These are phyloP conservation scores for Apodospora peruviana DNA, from an alignment of 495 filamentous ascomycete species.

Conservation along the genomic window DNA sequence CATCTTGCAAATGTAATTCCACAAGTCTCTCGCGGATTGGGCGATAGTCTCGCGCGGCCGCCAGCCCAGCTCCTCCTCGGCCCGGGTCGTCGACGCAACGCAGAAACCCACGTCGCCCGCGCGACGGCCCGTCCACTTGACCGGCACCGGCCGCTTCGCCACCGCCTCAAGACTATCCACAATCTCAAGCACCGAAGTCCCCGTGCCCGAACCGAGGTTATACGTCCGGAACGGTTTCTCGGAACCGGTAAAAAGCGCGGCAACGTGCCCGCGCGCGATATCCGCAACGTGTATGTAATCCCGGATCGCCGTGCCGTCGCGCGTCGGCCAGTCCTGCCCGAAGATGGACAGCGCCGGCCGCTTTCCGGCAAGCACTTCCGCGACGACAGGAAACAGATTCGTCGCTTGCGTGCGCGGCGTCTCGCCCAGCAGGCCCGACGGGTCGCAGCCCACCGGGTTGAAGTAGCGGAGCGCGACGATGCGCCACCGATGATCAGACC, in stretches of 20 bases:
- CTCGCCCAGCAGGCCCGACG: slow-evolving; percentile 57
- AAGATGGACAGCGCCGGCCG: slow-evolving; percentile 51
- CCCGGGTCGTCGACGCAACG: slow-evolving; percentile 17
- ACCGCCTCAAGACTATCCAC: slow-evolving; percentile 30
- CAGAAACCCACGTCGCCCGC: slow-evolving; percentile 23
- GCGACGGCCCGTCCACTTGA: slow-evolving; percentile 10
- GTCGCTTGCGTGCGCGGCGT: slow-evolving; percentile 54
- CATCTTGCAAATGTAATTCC: slow-evolving; percentile 12
- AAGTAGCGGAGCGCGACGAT: slow-evolving; percentile 61
- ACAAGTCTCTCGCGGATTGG: slow-evolving; percentile 15
- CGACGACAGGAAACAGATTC: slow-evolving; percentile 58
- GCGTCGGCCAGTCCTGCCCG: slow-evolving; percentile 58
- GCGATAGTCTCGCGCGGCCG: slow-evolving; percentile 11
- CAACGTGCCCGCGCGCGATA: slow-evolving; percentile 59
- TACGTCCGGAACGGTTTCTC: slow-evolving; percentile 38
- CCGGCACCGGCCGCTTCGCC: slow-evolving; percentile 11
- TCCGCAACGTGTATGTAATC: slow-evolving; percentile 62
- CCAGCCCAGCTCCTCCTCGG: slow-evolving; percentile 21
- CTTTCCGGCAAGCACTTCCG: slow-evolving; percentile 52
- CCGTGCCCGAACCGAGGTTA: slow-evolving; percentile 48
- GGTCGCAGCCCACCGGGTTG: slow-evolving; percentile 61
- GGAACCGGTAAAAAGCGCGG: slow-evolving; percentile 34
- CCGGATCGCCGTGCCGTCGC: slow-evolving; percentile 67
- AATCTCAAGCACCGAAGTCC: slow-evolving; percentile 48
- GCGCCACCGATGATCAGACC: slow-evolving; percentile 52